Evolutionary conservation across 2,329 filamentous ascomycete genomes (phyloP).

Genomic region (Magnaporthiopsis rhizophila): DNA sequence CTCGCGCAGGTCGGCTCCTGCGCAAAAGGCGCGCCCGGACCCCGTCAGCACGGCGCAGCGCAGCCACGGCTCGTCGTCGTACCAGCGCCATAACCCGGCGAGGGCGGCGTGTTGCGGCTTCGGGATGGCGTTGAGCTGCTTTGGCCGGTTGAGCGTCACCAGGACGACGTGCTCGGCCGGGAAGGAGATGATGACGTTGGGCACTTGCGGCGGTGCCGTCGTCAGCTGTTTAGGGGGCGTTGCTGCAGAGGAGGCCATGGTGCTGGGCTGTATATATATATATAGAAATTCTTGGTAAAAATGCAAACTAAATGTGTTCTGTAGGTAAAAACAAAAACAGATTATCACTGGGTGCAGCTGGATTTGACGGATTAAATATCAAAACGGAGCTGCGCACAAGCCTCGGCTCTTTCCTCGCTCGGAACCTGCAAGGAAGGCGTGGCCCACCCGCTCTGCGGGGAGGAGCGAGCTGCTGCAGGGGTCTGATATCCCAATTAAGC

Average conservation of each 20-base stretch:
- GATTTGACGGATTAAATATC: too few species aligned
- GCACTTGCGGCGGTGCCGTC: constrained; percentile 31
- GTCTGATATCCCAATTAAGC: too few species aligned
- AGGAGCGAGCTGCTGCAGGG: too few species aligned
- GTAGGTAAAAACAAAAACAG: too few species aligned
- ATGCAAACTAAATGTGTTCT: too few species aligned
- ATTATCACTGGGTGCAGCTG: too few species aligned
- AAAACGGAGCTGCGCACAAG: too few species aligned
- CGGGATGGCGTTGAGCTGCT: constrained; percentile 50
- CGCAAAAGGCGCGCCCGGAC: constrained; percentile 56
- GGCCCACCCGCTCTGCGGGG: too few species aligned
- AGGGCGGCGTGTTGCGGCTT: constrained; percentile 40
- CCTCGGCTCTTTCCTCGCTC: too few species aligned
- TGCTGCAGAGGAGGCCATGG: background rate
- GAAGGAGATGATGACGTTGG: constrained; percentile 35
- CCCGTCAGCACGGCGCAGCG: constrained; percentile 58
- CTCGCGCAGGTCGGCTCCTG: constrained; percentile 61
- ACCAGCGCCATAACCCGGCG: constrained; percentile 42
- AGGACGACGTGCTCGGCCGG: constrained; percentile 48
- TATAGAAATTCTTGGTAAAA: too few species aligned
- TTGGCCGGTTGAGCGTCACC: constrained; percentile 51
- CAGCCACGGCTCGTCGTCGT: constrained; percentile 52
- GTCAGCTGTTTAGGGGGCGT: constrained; percentile 10
- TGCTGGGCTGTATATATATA: too few species aligned
- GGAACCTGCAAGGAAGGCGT: too few species aligned